A percentile compares a stretch with the other conserved stretches of the same genome.
Conservation (phyloP, 2,329 filamentous ascomycete genomes). For the Scopulariopsis brevicaulis region DNA sequence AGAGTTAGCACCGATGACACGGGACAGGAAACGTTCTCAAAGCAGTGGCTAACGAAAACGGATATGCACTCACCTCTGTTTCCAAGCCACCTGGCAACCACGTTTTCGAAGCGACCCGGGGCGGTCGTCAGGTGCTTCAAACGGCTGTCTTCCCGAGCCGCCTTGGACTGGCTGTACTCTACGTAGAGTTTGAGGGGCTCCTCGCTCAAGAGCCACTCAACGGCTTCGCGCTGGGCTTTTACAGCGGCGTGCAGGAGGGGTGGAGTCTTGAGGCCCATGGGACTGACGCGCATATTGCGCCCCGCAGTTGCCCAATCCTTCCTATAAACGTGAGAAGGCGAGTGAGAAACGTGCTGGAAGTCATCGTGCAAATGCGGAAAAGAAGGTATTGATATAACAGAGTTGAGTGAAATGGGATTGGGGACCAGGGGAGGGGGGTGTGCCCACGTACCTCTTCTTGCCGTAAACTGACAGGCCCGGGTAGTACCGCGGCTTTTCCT, state of each 20-base stretch:
- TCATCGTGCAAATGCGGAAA: background rate
- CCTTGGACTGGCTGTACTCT: slow-evolving; percentile 51
- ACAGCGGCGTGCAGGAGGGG: slow-evolving; percentile 50
- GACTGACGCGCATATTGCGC: slow-evolving; percentile 27
- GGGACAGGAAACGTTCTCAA: background rate
- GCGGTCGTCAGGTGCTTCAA: slow-evolving; percentile 49
- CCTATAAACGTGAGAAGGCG: slow-evolving; percentile 12
- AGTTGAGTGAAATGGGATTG: no score
- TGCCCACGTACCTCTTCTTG: slow-evolving; percentile 40
- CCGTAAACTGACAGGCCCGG: slow-evolving; percentile 68
- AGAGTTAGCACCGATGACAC: slow-evolving; percentile 11
- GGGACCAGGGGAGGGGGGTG: no score
- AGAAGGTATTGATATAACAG: no score
- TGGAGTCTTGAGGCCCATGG: slow-evolving; percentile 32
- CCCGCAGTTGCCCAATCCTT: slow-evolving; percentile 63
- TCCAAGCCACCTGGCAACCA: slow-evolving; percentile 50
- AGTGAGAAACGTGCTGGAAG: background rate
- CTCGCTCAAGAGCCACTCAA: slow-evolving; percentile 70
- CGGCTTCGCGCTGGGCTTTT: slow-evolving; percentile 48
- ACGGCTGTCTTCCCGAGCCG: slow-evolving; percentile 47
- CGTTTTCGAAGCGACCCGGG: slow-evolving; percentile 50
- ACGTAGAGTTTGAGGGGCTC: slow-evolving; percentile 55
- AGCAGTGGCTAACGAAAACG: background rate
- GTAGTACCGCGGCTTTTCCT: slow-evolving; percentile 59
- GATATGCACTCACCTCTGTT: slow-evolving; percentile 37